Conservation (phyloP, 768 basidiomycete species). For the Rhizopogon vulgaris region DNA sequence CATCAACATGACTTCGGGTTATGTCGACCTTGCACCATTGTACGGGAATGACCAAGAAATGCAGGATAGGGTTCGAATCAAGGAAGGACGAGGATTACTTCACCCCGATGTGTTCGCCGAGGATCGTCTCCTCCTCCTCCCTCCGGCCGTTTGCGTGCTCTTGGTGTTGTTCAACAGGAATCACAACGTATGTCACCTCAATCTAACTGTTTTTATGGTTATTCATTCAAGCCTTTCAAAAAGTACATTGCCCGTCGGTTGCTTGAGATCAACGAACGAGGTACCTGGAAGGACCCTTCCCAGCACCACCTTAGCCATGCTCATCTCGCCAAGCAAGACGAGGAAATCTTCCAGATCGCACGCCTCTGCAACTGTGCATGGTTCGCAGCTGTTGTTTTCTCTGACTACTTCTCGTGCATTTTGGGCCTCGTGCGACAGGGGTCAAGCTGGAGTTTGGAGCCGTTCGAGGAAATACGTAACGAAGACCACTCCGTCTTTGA, state of each 20-base stretch:
- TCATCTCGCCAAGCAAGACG: constrained; percentile 49
- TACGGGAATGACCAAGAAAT: constrained; percentile 68
- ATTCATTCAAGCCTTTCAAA: background rate
- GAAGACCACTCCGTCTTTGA: constrained; percentile 63
- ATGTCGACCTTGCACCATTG: constrained; percentile 78
- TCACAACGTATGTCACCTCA: constrained; percentile 58
- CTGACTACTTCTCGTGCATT: constrained; percentile 79
- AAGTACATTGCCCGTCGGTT: constrained; percentile 78
- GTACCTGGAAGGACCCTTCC: constrained; percentile 52
- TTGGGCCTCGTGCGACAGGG: constrained; percentile 74
- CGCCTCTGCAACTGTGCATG: constrained; percentile 74
- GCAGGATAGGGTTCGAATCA: constrained; percentile 47
- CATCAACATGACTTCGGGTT: constrained; percentile 83
- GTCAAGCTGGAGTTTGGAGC: constrained; percentile 69
- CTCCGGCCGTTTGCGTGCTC: constrained; percentile 68
- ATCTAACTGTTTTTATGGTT: background rate
- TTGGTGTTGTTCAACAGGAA: constrained; percentile 88
- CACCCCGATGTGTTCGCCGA: constrained; percentile 74
- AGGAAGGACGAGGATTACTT: constrained; percentile 61
- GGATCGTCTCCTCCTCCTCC: constrained; percentile 71
- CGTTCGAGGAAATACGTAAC: constrained; percentile 67
- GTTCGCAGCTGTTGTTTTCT: constrained; percentile 75
- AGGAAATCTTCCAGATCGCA: constrained; percentile 81
- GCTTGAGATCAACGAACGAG: constrained; percentile 76
- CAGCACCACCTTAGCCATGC: constrained; percentile 27